Percentiles rank a stretch among this genome's conserved stretches.
phyloP scores from a whole-genome alignment of 2,329 filamentous ascomycete genomes.

The Aureobasidium namibiae region DNA sequence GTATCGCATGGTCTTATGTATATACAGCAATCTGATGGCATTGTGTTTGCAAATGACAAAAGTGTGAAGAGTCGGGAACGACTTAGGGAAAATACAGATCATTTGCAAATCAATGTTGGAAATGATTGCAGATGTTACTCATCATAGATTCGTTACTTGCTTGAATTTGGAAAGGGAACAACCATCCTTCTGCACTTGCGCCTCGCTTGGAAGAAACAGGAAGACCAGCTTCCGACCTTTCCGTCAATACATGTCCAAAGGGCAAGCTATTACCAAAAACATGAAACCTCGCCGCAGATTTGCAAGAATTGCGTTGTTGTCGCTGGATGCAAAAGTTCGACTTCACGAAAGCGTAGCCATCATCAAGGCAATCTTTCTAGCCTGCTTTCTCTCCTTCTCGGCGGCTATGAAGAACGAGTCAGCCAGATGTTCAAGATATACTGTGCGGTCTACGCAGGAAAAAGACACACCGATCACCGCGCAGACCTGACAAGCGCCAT shows the following conservation, averaged over 20 bases:
- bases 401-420: not conserved
- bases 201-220: not conserved
- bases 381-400: slow-evolving; percentile 31
- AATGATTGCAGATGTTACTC: not conserved
- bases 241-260: not conserved
- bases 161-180: not conserved
- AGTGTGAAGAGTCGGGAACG: too few species aligned
- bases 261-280: not conserved
- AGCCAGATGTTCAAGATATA: not conserved
- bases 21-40: too few species aligned
- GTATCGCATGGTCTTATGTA: too few species aligned
- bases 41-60: too few species aligned
- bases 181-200: not conserved
- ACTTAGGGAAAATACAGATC: too few species aligned
- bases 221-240: not conserved
- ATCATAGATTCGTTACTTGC: not conserved
- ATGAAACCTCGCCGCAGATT: not conserved
- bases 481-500: slow-evolving; percentile 75
- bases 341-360: slow-evolving; percentile 34
- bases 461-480: slow-evolving; percentile 40
- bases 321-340: not conserved
- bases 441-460: not conserved
- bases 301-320: not conserved
- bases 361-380: slow-evolving; percentile 36
- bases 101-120: too few species aligned